Percentiles rank a stretch among this genome's conserved stretches.
phyloP scores from a whole-genome alignment of 148 eudicot species.

The Persicaria tinctoria region DNA sequence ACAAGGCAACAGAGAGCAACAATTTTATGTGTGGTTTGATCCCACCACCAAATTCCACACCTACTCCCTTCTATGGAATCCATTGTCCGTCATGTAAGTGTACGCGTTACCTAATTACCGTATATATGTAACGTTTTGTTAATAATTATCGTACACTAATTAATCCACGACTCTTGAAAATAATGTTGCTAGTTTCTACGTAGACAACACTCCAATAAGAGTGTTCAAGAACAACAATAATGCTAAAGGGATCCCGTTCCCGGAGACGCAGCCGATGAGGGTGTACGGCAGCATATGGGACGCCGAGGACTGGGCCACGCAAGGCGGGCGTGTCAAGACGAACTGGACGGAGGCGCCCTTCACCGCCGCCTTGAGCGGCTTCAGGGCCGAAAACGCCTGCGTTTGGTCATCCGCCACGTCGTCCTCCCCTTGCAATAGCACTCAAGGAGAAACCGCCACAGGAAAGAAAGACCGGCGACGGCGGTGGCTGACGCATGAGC shows the following conservation, averaged over 20 bases:
- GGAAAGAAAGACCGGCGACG: slow-evolving; percentile 40
- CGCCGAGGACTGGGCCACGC: slow-evolving; percentile 11
- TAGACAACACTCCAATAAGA: slow-evolving; percentile 10
- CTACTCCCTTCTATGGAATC: slow-evolving; percentile 14
- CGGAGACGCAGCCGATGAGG: slow-evolving; percentile 14
- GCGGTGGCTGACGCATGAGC: slow-evolving; percentile 23
- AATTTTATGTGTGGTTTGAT: slow-evolving; percentile 13
- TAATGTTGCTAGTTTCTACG: neutral
- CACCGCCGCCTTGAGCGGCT: slow-evolving; percentile 26
- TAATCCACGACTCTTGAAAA: neutral
- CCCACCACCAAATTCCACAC: slow-evolving; percentile 12
- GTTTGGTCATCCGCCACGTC: neutral
- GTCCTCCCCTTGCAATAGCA: neutral
- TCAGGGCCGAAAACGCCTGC: neutral
- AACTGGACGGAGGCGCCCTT: slow-evolving; percentile 29
- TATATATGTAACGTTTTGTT: too few species aligned
- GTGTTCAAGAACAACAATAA: slow-evolving; percentile 7
- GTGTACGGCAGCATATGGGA: slow-evolving; percentile 12
- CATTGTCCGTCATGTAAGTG: slow-evolving; percentile 7
- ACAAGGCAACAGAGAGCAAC: slow-evolving; percentile 13
- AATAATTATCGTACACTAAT: neutral
- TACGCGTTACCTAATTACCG: neutral
- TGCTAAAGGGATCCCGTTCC: neutral
- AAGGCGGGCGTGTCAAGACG: slow-evolving; percentile 29
- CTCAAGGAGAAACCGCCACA: slow-evolving; percentile 10